Evolutionary conservation across 2,329 filamentous ascomycete genomes (phyloP), one percentile per base, ranked within the genome.

Genomic region (Xylariaceae sp.): DNA sequence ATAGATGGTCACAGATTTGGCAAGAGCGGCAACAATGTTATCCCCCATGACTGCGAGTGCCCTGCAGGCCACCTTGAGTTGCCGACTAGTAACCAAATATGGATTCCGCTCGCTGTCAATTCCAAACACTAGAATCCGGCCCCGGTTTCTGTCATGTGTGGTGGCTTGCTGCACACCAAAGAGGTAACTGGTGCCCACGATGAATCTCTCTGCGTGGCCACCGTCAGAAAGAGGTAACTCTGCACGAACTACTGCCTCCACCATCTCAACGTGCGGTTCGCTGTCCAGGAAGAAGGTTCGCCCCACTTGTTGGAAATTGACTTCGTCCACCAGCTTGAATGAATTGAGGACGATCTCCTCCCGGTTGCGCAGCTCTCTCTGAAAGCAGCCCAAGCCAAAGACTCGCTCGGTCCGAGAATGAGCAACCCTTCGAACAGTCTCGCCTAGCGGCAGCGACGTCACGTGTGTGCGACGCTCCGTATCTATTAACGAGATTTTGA

Each of bases 251-350:
- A 95, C 81, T 46, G 83, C 81, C 61, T 97, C 92, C 3, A 96
- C 78, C 31, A 97, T 67, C 62, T 98, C 92, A 2, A 68, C 52
- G 2, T 64, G 61, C 2, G 62, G 59, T 0, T 64, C 64, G 6
- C 56, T 58, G 9, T 71, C 64, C 11, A 97, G 65, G 5, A 73
- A 59, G 46, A 85, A 83, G 0, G 81, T 77, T 50, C 84, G 63
- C 1, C 78, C 87, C 1, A 96, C 70, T 36, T 83, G 76, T 44
- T 85, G 79, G 61, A 97, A 95, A 13, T 87, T 69, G 23, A 96
- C 79, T 56, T 97, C 92, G 53, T 98, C 90, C 1, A 94, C 88
- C 1, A 98, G 74, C 53, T 83, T 83, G 56, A 98, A 85, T n/a
- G 81, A 81, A 53, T 85, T 90, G 8, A 77, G 75, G 9, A 95